These are phyloP conservation scores for Diutina ranongensis DNA, from an alignment of 1,139 yeast genomes.

Conservation along the genomic window DNA sequence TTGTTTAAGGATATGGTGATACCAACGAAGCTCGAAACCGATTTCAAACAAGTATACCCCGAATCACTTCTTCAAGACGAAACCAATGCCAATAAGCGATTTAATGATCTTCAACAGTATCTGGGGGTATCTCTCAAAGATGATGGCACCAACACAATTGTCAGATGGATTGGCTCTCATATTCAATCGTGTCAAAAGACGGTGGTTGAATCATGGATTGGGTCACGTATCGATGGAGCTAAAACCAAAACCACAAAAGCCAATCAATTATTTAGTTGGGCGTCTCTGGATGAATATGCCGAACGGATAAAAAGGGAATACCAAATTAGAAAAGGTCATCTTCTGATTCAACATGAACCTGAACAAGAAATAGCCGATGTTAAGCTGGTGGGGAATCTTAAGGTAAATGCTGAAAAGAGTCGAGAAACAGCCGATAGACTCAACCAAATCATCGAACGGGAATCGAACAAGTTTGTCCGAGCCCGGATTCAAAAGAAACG, in stretches of 20 bases:
- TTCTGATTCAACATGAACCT: neutral
- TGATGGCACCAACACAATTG: constrained; percentile 8
- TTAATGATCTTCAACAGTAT: constrained; percentile 24
- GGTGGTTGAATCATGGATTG: constrained; percentile 21
- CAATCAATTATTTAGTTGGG: constrained; percentile 1
- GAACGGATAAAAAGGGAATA: neutral
- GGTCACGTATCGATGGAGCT: constrained; percentile 6
- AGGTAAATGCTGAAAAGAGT: neutral
- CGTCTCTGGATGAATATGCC: constrained; percentile 2
- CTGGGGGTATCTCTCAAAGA: constrained; percentile 23
- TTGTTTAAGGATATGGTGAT: neutral
- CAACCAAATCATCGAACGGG: neutral
- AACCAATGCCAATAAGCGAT: constrained; percentile 21
- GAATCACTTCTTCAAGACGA: constrained; percentile 25
- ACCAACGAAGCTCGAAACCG: neutral
- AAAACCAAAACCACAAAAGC: constrained; percentile 6
- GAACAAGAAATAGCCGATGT: neutral
- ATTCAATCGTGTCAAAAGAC: constrained; percentile 20
- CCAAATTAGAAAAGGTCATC: neutral
- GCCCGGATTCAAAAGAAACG: neutral
- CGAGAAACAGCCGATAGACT: neutral
- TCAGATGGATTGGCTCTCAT: constrained; percentile 13
- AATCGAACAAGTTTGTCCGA: constrained; percentile 1
- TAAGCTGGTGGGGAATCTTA: neutral
- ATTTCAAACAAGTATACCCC: constrained; percentile 15